Base-by-base conservation (phyloP, 768 basidiomycete species). In the Boletus sp. region DNA sequence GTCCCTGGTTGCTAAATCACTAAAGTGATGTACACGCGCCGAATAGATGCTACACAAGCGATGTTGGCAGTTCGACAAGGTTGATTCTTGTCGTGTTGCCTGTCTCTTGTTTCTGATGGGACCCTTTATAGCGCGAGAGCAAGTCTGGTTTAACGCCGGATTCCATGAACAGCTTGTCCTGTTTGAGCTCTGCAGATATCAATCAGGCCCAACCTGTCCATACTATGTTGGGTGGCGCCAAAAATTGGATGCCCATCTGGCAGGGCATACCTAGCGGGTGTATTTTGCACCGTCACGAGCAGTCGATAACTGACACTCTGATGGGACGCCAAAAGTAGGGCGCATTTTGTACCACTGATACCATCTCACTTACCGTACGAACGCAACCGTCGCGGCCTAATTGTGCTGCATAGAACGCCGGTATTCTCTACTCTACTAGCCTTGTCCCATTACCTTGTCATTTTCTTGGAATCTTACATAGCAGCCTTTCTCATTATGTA, bases 141-240 rank as follows among this genome's bases (percentile, higher is more conserved):
- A 88, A 63, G 86, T 88, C 49, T 89, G 87, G 87, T 80, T 83
- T 56, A 87, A 83, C 57, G 80, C 85, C n/a, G 88, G 87, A 41
- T 89, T 90, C 69, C 83, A 86, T 53, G 85, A 88, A 71, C 88
- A 90, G 61, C 79, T 90, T 27, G 83, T 88, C 33, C 73, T 90
- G 44, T 90, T 87, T 51, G 85, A 85, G 63, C 75, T 89, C 32
- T 90, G 88, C 67, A 76, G 78, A 67, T 90, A 89, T 56, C 75
- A 75, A 25, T 87, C 87, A 13, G 76, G 76, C 21, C 79, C 78
- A 4, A 62, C 74, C 15, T 81, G 83, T 59, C 85, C 85, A 8
- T 82, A 86, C 57, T 90, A 90, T 64, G 64, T 71, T 48, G 83
- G 78, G 47, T 89, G 87, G 87, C 80, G 83, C 54, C 68, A 76